Evolutionary conservation across 2,329 filamentous ascomycete genomes (phyloP), one percentile per base, ranked within the genome.

Genomic region (Epichloe festucae): DNA sequence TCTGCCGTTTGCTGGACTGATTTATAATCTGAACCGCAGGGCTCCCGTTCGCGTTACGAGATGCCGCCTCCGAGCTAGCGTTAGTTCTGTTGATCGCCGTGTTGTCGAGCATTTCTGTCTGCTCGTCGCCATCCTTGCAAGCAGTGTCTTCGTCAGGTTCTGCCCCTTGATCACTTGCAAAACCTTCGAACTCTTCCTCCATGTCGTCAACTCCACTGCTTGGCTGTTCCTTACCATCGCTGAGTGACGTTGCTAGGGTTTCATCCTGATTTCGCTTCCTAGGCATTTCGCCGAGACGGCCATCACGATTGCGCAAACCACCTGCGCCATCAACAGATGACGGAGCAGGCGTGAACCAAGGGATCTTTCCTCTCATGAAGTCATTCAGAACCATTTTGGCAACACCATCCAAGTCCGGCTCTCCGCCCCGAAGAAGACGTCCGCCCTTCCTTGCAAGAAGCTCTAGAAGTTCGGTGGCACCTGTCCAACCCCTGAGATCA

Each of bases 321-420:
- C 71, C 71, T 11, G 70, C 69, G 14, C 70, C 73, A 6, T 72
- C 72, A 10, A 78, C 76, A 3, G 71, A 70, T 14, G 70, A 73
- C 2, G 90, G 89, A 10, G 89, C 84, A 8, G 89, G 82, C 0
- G 87, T 93, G 63, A 89, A 98, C 93, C 94, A 98, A 1, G 93
- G 93, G 27, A 97, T 87, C 70, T 91, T 96, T 52, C 93, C 93
- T 56, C 93, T 75, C 63, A 97, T 80, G 65, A 97, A 98, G 64
- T 98, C 93, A 62, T 95, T 97, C 54, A 98, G 72, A 1, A 98
- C 86, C 82, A 95, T 95, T 69, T 95, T 95, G 1, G 93, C 93
- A 46, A 95, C 89, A 60, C 90, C 89, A 61, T 97, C 91, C 51
- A 96, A 72, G 66, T 98, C 93, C 4, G 91, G 86, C 66, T 97